Percentiles rank a stretch among this genome's conserved stretches.
Conservation (phyloP, 352 stramenopile species). For the Blastocystis sp. region DNA sequence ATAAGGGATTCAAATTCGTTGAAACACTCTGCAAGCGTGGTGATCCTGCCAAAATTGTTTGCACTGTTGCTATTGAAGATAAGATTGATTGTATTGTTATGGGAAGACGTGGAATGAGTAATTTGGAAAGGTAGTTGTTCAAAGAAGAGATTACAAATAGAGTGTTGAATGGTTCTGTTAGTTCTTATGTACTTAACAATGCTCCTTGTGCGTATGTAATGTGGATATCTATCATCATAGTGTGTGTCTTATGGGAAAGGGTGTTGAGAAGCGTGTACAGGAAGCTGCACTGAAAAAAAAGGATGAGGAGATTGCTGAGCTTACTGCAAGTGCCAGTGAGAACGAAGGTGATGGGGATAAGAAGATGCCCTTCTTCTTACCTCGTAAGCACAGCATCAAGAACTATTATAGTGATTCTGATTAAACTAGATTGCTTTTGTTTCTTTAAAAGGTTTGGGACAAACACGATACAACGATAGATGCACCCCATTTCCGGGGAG, state of each 20-base stretch:
- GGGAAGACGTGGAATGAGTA: slow-evolving; percentile 67
- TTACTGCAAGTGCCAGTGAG: slow-evolving; percentile 41
- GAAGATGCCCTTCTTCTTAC: slow-evolving; percentile 53
- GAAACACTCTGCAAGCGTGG: slow-evolving; percentile 32
- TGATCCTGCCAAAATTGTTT: slow-evolving; percentile 55
- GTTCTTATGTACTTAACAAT: slow-evolving; percentile 29
- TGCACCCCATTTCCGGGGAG: slow-evolving; percentile 19
- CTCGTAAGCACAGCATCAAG: slow-evolving; percentile 58
- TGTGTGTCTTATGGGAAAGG: slow-evolving; percentile 58
- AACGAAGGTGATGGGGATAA: slow-evolving; percentile 47
- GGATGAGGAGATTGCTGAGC: slow-evolving; percentile 56
- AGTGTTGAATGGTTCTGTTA: slow-evolving; percentile 52
- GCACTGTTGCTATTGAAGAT: slow-evolving; percentile 8
- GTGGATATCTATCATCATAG: not conserved
- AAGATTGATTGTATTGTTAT: slow-evolving; percentile 67
- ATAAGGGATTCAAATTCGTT: slow-evolving; percentile 61
- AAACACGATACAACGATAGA: not conserved
- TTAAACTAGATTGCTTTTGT: not conserved
- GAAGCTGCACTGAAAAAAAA: slow-evolving; percentile 15
- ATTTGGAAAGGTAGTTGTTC: slow-evolving; percentile 37
- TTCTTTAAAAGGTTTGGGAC: slow-evolving; percentile 38
- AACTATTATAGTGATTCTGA: slow-evolving; percentile 67
- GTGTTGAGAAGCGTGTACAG: slow-evolving; percentile 16
- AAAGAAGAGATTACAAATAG: not conserved
- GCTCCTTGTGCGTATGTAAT: slow-evolving; percentile 59